Evolutionary conservation across 768 basidiomycete species (phyloP), one percentile per base, ranked within the genome.

Genomic region (Lepiota venenata): DNA sequence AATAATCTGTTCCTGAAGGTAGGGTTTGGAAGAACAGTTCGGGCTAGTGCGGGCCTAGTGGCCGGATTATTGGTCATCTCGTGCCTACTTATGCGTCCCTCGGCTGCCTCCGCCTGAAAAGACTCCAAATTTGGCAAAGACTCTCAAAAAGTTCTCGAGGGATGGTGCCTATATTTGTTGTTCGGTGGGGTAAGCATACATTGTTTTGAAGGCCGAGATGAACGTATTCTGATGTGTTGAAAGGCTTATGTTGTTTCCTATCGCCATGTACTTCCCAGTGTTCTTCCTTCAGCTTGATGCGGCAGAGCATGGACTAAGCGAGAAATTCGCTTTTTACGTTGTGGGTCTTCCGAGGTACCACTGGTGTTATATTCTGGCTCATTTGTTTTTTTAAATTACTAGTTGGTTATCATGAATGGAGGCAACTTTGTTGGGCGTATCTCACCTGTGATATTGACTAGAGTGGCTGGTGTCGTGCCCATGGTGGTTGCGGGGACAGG

Each of bases 261-360:
- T 55, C 2, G 69, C 65, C 9, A 59, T 69, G 46, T 73, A 63
- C 47, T 71, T 60, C 35, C 72, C 73, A 0, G 47, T 73, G 11
- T 77, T 76, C 61, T 78, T 71, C 54, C 52, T 76, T 7, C 77
- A 78, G 49, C 58, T 76, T 9, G 68, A 71, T 52, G 62, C 75
- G 1, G 51, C 66, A 38, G 45, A 61, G 29, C 73, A 73, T 44
- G 65, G 69, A 1, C 57, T 71, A 25, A 55, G 62, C 25, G 46
- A 60, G 10, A 65, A 60, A 5, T 69, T 78, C 27, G 66, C 74
- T 2, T 76, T 77, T 50, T 76, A 77, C 47, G 65, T 72, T 20
- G 76, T 76, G 44, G 25, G 58, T 52, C n/a, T 22, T 22, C 9
- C 14, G 8, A 4, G 27, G 14, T 12, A 1, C 12, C 12, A 18